Evolutionary conservation across 176 grass and related monocot genomes (phyloP), one percentile per base, ranked within the genome.

Genomic region (Melocanna baccifera): DNA sequence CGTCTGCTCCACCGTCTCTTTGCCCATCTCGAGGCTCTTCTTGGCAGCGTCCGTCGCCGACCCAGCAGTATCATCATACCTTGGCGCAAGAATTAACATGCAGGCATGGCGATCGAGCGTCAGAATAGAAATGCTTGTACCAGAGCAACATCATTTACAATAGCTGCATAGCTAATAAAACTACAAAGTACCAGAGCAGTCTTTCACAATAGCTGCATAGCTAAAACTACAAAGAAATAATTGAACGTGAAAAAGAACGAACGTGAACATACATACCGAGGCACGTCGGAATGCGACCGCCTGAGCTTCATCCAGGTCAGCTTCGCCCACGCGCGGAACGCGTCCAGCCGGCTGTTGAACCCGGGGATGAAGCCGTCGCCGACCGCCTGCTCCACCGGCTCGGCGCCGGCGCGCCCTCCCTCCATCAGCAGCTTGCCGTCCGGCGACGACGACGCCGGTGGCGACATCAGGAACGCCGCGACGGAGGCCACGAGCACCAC

Each of bases 381-480:
- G 28, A 97, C 86, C 77, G 94, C 94, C 58, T 91, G 82, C 84
- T 97, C 94, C 10, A 87, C 57, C 14, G 84, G 86, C 59, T 83
- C 80, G 28, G 86, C 43, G 12, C 9, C 59, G 52, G 82, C 51
- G 41, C 55, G 64, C 67, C 61, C 59, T 25, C 7, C 48, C 15
- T 41, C 67, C 12, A 47, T 14, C 45, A 12, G 12, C 45, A 47
- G 45, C 45, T 47, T 47, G 51, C 25, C 25, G 3, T 73, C 84
- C 81, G 73, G 28, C 52, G 14, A 42, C 16, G 2, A 51, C 36
- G 2, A 40, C 36, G 68, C 45, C 83, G 62, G 25, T 25, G 70
- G 25, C 40, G 77, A 43, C 23, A n/a, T 5, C 18, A 86, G 71
- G 29, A 80, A 76, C 70, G 53, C 73, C 18, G 81, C 80, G 15